Percentiles rank a stretch among this genome's conserved stretches.
phyloP scores from a whole-genome alignment of 2,329 filamentous ascomycete species.

The Aspergillus quadrilineatus region DNA sequence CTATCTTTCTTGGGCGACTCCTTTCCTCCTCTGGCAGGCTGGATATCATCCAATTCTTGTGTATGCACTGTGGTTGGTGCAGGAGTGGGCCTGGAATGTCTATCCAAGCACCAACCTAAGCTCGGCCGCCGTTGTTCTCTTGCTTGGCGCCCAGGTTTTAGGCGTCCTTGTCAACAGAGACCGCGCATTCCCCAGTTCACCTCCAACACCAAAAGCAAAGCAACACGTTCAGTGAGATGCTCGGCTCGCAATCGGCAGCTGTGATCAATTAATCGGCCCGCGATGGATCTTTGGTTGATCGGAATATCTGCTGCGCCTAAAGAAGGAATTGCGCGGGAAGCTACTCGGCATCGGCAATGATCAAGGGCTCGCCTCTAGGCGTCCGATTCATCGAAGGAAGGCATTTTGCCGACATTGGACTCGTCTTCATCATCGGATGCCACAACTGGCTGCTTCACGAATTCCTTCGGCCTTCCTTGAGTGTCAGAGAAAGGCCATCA shows the following conservation, averaged over 20 bases:
- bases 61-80: constrained; percentile 68
- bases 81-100: constrained; percentile 93
- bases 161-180: constrained; percentile 55
- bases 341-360: neutral
- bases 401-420: constrained; percentile 80
- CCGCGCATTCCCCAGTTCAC: constrained; percentile 22
- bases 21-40: constrained; percentile 80
- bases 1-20: constrained; percentile 85
- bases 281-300: neutral
- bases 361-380: constrained; percentile 48
- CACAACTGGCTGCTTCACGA: constrained; percentile 63
- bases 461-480: constrained; percentile 71
- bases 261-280: neutral
- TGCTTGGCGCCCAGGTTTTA: constrained; percentile 65
- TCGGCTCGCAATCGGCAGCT: neutral
- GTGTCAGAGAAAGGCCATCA: constrained; percentile 14
- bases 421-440: constrained; percentile 73
- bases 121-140: constrained; percentile 67
- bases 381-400: constrained; percentile 75
- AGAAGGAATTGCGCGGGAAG: neutral
- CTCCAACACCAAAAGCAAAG: constrained; percentile 21
- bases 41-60: constrained; percentile 67
- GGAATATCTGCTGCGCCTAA: neutral
- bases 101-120: constrained; percentile 75
- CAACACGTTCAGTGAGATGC: constrained; percentile 23